Evolutionary conservation across 352 stramenopile genomes (phyloP).

Genomic region (Albugo candida): DNA sequence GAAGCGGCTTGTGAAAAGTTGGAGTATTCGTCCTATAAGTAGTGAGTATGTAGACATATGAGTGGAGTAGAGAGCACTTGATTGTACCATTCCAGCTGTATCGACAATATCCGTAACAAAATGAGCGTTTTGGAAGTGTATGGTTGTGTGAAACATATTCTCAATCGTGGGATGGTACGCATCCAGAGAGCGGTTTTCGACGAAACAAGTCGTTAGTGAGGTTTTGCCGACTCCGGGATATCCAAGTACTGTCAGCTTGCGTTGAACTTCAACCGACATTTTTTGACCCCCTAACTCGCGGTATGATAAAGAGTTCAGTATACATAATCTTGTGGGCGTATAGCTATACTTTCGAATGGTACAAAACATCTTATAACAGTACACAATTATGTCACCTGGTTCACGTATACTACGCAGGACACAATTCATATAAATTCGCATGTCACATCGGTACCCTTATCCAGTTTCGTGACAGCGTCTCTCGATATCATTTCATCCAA

Average conservation of each 20-base stretch:
- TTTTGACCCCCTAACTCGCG: not conserved
- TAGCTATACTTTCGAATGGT: too few relatives aligned
- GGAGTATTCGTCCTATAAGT: slow-evolving; percentile 84
- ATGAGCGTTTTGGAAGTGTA: slow-evolving; percentile 90
- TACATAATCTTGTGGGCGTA: too few relatives aligned
- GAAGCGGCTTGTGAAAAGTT: slow-evolving; percentile 90
- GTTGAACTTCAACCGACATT: slow-evolving; percentile 86
- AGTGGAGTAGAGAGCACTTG: slow-evolving; percentile 1
- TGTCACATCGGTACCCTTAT: too few relatives aligned
- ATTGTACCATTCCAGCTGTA: slow-evolving; percentile 84
- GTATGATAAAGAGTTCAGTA: too few relatives aligned
- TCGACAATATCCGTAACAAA: slow-evolving; percentile 95
- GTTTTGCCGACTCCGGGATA: slow-evolving; percentile 91
- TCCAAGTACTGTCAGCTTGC: slow-evolving; percentile 89
- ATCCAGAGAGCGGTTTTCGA: slow-evolving; percentile 82
- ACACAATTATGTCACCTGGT: too few relatives aligned
- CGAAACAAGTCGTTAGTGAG: slow-evolving; percentile 87
- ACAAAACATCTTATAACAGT: too few relatives aligned
- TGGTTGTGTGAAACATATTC: slow-evolving; percentile 92
- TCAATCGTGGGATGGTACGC: slow-evolving; percentile 95
- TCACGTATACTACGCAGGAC: too few relatives aligned
- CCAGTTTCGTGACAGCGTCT: too few relatives aligned
- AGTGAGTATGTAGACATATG: slow-evolving; percentile 1
- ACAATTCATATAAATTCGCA: too few relatives aligned
- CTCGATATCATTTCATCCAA: too few relatives aligned